phyloP scores from a whole-genome alignment of 768 basidiomycete genomes.

The Holtermanniella nyarrowii region DNA sequence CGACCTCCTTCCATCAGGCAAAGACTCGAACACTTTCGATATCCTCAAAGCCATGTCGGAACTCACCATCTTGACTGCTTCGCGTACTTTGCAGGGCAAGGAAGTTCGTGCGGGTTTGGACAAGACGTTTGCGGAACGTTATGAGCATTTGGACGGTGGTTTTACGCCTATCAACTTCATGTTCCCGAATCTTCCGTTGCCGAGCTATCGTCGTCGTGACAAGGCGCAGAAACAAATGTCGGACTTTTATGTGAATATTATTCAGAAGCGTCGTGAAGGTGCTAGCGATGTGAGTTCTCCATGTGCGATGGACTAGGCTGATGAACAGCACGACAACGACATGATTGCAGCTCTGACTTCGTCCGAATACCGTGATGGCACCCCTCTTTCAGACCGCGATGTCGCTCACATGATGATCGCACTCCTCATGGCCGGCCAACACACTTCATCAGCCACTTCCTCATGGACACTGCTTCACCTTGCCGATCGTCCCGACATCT shows the following conservation, averaged over 20 bases:
- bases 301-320: not conserved
- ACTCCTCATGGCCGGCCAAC: constrained; percentile 97
- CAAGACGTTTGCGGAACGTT: constrained; percentile 73
- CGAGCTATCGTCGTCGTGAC: constrained; percentile 81
- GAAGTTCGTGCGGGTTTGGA: constrained; percentile 73
- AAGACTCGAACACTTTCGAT: constrained; percentile 46
- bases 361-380: constrained; percentile 74
- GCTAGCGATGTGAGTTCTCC: constrained; percentile 43
- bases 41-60: constrained; percentile 63
- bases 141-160: constrained; percentile 83
- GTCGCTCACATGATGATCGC: constrained; percentile 98
- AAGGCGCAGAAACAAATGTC: constrained; percentile 85
- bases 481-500: constrained; percentile 61
- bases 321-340: constrained; percentile 61
- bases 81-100: constrained; percentile 81
- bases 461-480: constrained; percentile 86
- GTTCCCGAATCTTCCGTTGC: constrained; percentile 84
- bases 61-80: constrained; percentile 89
- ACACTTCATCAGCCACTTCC: constrained; percentile 85
- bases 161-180: constrained; percentile 94
- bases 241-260: constrained; percentile 80
- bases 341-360: constrained; percentile 82
- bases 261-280: constrained; percentile 56
- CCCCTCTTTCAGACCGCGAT: constrained; percentile 68
- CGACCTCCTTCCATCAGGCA: constrained; percentile 45